Evolutionary conservation across 768 basidiomycete genomes (phyloP).

Genomic region (Leccinum variicolor): DNA sequence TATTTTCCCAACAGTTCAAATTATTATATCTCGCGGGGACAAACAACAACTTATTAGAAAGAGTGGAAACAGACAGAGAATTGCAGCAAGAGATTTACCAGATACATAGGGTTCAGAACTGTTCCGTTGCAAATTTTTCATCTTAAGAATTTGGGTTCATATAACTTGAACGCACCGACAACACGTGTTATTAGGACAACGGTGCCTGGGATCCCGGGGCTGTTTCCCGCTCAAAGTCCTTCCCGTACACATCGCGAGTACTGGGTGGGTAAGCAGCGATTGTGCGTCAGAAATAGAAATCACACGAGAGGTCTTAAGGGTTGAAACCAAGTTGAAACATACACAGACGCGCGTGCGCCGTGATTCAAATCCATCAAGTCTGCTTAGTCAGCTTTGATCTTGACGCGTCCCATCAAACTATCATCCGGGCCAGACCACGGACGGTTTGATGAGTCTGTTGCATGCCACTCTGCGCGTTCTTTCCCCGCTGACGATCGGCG

Average conservation of each 20-base stretch:
- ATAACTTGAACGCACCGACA: neutral
- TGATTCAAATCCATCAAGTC: no score
- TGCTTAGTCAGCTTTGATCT: neutral
- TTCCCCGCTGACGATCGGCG: conserved; percentile 1
- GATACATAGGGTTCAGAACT: neutral
- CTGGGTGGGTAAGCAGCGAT: neutral
- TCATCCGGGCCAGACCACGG: neutral
- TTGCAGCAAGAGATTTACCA: neutral
- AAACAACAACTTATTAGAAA: neutral
- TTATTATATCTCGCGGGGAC: neutral
- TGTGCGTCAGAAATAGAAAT: neutral
- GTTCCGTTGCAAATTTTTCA: neutral
- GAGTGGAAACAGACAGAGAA: neutral
- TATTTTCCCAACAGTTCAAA: neutral
- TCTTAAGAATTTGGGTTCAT: neutral
- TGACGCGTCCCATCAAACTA: no score
- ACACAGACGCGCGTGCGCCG: no score
- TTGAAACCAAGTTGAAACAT: no score
- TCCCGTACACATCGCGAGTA: neutral
- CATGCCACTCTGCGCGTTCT: neutral
- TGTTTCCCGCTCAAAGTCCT: neutral
- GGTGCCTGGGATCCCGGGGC: neutral
- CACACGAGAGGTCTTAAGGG: neutral
- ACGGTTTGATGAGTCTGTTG: neutral
- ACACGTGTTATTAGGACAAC: neutral